Conservation (phyloP, 192 early-diverging fungal species). For the Podila horticola region DNA sequence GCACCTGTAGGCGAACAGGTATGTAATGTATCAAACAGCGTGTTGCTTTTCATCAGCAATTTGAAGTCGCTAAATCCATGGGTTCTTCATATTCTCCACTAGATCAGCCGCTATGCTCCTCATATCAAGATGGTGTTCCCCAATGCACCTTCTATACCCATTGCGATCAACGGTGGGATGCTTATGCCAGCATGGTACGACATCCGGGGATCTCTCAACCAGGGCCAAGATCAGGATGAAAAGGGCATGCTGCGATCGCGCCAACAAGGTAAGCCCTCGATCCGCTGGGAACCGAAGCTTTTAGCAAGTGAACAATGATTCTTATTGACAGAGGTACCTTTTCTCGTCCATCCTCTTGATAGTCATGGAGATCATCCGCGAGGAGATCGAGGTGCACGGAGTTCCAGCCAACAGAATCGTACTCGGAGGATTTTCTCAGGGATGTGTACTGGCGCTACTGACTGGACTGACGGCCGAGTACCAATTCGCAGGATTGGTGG, state of each 20-base stretch:
- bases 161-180: slow-evolving; percentile 85
- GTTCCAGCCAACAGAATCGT: slow-evolving; percentile 88
- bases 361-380: slow-evolving; percentile 56
- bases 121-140: slow-evolving; percentile 94
- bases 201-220: slow-evolving; percentile 61
- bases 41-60: neutral
- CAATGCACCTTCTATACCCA: slow-evolving; percentile 74
- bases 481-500: slow-evolving; percentile 53
- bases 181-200: slow-evolving; percentile 95
- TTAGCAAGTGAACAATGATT: too few species aligned
- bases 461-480: slow-evolving; percentile 75
- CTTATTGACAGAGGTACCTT: too few species aligned
- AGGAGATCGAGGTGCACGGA: slow-evolving; percentile 77
- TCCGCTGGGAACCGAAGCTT: too few species aligned
- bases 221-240: slow-evolving; percentile 68
- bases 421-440: slow-evolving; percentile 96
- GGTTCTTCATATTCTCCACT: slow-evolving; percentile 38
- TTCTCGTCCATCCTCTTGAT: slow-evolving; percentile 61
- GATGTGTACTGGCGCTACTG: slow-evolving; percentile 79
- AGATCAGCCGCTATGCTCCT: slow-evolving; percentile 69
- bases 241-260: slow-evolving; percentile 64
- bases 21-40: neutral
- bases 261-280: slow-evolving; percentile 32
- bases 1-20: slow-evolving; percentile 39
- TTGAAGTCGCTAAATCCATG: neutral